Base-by-base conservation (phyloP, 306 rosid genomes). In the Gastrolobium bilobum region DNA sequence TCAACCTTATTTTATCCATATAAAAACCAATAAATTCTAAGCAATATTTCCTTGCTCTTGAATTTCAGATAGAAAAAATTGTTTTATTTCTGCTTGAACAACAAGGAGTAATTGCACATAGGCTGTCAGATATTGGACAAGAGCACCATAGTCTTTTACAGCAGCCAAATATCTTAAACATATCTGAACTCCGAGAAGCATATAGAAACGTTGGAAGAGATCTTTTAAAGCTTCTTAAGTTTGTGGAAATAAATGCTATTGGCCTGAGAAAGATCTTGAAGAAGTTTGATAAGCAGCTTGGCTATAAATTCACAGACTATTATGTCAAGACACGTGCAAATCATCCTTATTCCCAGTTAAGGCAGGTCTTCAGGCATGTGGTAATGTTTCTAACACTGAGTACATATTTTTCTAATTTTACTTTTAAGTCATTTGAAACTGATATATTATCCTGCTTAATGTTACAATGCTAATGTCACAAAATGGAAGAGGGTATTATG, bases 261-360 rank as follows among this genome's bases (percentile, higher is more conserved):
- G 99, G 99, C 71, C 86, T 96, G 88, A 92, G 98, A 79, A 96
- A 96, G 90, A 96, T 96, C 81, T 87, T 96, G 86, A 96, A 96
- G 90, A 96, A 96, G 86, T 88, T 96, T 67, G 99, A 96, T 69
- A 96, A 96, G 80, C 92, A 97, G 51, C 83, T 93, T 35, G 84
- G 99, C 76, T 91, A 90, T 79, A 89, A 91, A 83, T 95, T 95
- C 88, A 83, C 99, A 14, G 90, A 95, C 56, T 89, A 90, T 78
- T 95, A 93, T 78, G 96, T 95, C 73, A 89, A 91, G 86, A 95
- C 99, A 8, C 97, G 99, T 0, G 97, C 98, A 58, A 95, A 95
- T 85, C 99, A 95, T 86, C 99, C 99, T 5, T 93, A 95, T 85
- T 95, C 99, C 26, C 99, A 93, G 83, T 89, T 95, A 76, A 93